Percentiles rank a stretch among this genome's conserved stretches.
Conservation (phyloP, 2,329 filamentous ascomycete species). For the Botrytis squamosa region DNA sequence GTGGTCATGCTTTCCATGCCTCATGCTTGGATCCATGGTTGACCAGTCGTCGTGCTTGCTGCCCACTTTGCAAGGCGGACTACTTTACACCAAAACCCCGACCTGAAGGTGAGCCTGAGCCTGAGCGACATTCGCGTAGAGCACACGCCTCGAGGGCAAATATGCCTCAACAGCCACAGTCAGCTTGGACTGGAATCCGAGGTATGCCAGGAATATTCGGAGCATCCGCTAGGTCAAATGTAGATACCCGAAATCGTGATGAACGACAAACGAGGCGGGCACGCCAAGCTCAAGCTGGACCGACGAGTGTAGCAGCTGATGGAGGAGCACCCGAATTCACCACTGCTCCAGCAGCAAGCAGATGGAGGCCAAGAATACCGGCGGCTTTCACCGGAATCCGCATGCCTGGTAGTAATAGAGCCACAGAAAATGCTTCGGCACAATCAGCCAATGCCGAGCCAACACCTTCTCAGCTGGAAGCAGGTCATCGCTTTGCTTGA, state of each 20-base stretch:
- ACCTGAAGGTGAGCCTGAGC: slow-evolving; percentile 43
- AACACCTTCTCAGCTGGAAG: slow-evolving; percentile 40
- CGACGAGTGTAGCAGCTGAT: not conserved
- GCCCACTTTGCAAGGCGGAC: slow-evolving; percentile 95
- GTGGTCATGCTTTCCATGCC: slow-evolving; percentile 97
- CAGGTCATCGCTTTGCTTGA: slow-evolving; percentile 25
- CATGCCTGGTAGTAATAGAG: slow-evolving; percentile 30
- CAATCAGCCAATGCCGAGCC: slow-evolving; percentile 23
- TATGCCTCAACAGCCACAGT: slow-evolving; percentile 33
- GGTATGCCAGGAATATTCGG: slow-evolving; percentile 33
- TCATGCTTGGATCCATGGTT: slow-evolving; percentile 96
- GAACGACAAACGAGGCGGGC: slow-evolving; percentile 6
- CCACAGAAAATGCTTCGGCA: slow-evolving; percentile 20
- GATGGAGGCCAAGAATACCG: slow-evolving; percentile 31
- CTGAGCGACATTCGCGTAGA: slow-evolving; percentile 34
- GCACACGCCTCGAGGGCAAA: slow-evolving; percentile 26
- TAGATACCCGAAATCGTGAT: slow-evolving; percentile 7
- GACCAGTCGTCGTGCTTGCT: slow-evolving; percentile 90
- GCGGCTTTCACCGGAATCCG: slow-evolving; percentile 34
- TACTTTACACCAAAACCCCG: slow-evolving; percentile 95
- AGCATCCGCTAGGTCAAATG: slow-evolving; percentile 6
- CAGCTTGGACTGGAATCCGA: slow-evolving; percentile 35
- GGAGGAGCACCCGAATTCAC: slow-evolving; percentile 18
- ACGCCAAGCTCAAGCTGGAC: slow-evolving; percentile 12
- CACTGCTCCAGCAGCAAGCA: slow-evolving; percentile 23